Base-by-base conservation (phyloP, 805 yeast genomes). In the Yarrowia sp. region DNA sequence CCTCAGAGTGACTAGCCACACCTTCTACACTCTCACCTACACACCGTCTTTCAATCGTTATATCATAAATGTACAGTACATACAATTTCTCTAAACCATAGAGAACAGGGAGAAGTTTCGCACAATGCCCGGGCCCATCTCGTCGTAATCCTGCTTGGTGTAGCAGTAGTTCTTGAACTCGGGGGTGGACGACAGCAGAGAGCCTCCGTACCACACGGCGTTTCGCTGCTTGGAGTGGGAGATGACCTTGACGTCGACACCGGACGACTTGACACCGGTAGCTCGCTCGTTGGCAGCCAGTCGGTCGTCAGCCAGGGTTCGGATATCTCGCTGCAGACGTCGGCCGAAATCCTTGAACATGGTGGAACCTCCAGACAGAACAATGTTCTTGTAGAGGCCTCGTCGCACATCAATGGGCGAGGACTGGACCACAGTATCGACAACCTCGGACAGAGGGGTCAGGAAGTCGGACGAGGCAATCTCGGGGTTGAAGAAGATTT, bases 181-280 rank as follows among this genome's bases (percentile, higher is more conserved):
- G 26, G 97, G 88, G 11, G 99, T 95, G 82, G 94, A 98, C 1
- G 99, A 98, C 77, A 95, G 84, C 73, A 95, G 82, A 22, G 97
- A 90, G 73, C 99, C 99, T 74, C 99, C 99, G 78, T 94, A 95
- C 99, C 99, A 95, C 70, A 95, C 99, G 3, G 99, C 99, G 76
- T 95, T 92, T 79, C 97, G 87, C 82, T 95, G 99, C 81, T 95
- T 90, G 83, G 94, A 92, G 82, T 95, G 99, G 38, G 97, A 87
- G 73, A 95, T 93, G 71, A 95, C 99, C 81, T 91, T 96, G 69
- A 95, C 99, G 69, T 92, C 97, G 65, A 95, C 96, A 78, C 99
- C 99, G 40, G 96, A 89, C 35, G 96, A 88, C 69, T 89, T 89
- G 15, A 87, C 82, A 48, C 88, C 88, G 74, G 92, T 87, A 70